Evolutionary conservation across 805 yeast genomes (phyloP).

Genomic region (Hanseniaspora lachancei): DNA sequence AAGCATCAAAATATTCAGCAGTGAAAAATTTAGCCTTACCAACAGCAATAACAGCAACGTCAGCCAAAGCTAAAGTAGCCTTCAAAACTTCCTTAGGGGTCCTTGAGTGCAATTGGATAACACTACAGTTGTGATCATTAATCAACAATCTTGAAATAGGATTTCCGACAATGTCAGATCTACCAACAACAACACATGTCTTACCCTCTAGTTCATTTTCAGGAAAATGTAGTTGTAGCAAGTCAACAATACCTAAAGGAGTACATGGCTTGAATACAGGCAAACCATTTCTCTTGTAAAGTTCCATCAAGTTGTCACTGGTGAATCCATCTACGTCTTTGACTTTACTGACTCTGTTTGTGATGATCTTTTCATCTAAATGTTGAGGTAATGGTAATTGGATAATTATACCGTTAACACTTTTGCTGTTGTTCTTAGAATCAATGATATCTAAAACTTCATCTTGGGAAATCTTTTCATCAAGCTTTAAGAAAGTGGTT

Average conservation of each 20-base stretch:
- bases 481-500: conserved; percentile 52
- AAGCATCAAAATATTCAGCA: conserved; percentile 56
- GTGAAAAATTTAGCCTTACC: conserved; percentile 59
- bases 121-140: conserved; percentile 62
- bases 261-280: conserved; percentile 88
- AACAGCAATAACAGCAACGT: conserved; percentile 70
- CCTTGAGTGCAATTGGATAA: conserved; percentile 71
- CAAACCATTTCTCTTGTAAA: conserved; percentile 70
- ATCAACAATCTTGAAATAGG: conserved; percentile 79
- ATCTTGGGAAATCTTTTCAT: conserved; percentile 39
- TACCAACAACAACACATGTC: conserved; percentile 80
- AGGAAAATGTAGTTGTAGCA: conserved; percentile 58
- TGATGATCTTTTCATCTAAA: conserved; percentile 64
- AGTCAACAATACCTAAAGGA: conserved; percentile 80
- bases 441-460: conserved; percentile 48
- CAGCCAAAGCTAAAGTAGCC: conserved; percentile 51
- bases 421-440: conserved; percentile 55
- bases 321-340: conserved; percentile 97
- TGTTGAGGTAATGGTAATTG: conserved; percentile 82
- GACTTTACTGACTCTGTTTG: conserved; percentile 63
- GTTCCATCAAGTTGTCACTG: conserved; percentile 75
- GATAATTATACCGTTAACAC: conserved; percentile 74
- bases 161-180: conserved; percentile 91
- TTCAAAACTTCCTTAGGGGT: conserved; percentile 42
- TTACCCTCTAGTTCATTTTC: conserved; percentile 47